These are phyloP conservation scores for Balamuthia mandrillaris DNA, from an alignment of 208 protist species.

Conservation along the genomic window DNA sequence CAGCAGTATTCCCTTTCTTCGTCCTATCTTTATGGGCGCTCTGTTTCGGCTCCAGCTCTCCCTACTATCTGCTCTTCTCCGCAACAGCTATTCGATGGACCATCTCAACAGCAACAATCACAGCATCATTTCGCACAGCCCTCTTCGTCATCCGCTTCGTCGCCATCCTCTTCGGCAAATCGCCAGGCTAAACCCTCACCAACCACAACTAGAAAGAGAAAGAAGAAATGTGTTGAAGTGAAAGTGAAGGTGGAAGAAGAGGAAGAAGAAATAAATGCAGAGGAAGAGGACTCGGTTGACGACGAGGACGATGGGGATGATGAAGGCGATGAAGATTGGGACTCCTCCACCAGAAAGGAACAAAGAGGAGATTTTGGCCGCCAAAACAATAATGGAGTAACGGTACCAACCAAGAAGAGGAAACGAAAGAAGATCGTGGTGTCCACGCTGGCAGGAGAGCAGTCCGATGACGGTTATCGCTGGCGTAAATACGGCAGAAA, in stretches of 20 bases:
- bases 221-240: too few species aligned
- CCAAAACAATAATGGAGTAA: neutral
- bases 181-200: too few species aligned
- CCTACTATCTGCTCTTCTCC: too few species aligned
- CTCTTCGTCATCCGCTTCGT: neutral
- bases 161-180: neutral
- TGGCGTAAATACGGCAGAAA: constrained; percentile 54
- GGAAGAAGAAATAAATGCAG: neutral
- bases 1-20: too few species aligned
- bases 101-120: neutral
- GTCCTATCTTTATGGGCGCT: too few species aligned
- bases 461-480: constrained; percentile 8
- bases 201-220: too few species aligned
- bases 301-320: neutral
- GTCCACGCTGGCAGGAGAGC: neutral
- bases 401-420: neutral
- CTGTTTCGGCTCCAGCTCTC: too few species aligned
- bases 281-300: neutral
- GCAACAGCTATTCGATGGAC: too few species aligned
- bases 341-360: neutral
- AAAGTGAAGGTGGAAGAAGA: neutral
- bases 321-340: neutral
- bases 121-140: neutral
- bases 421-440: neutral
- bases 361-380: neutral